phyloP scores from a whole-genome alignment of 257 asterid species.

The Penstemon barbatus region DNA sequence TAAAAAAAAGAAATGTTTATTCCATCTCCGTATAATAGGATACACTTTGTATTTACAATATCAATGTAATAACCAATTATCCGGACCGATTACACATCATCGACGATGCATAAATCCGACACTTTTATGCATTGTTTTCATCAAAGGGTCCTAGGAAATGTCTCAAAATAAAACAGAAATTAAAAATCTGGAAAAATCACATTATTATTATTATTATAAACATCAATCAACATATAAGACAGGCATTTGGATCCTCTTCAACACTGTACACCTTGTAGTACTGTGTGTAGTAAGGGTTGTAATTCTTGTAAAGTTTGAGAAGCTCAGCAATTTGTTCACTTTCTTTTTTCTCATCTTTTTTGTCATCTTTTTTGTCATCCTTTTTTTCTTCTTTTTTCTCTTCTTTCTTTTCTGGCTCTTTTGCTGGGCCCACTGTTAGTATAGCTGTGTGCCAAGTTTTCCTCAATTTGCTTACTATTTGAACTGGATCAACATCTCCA shows the following conservation, averaged over 20 bases:
- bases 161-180: background rate
- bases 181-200: background rate
- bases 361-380: constrained; percentile 10
- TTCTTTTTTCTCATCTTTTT: constrained; percentile 23
- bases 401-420: constrained; percentile 42
- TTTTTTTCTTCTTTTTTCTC: constrained; percentile 29
- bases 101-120: too few species aligned
- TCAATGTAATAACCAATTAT: too few species aligned
- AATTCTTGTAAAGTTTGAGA: constrained; percentile 26
- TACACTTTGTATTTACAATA: too few species aligned
- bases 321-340: constrained; percentile 35
- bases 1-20: too few species aligned
- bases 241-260: constrained; percentile 50
- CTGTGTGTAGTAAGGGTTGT: constrained; percentile 34
- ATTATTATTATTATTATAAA: background rate
- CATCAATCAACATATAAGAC: constrained; percentile 37
- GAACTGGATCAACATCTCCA: constrained; percentile 35
- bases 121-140: too few species aligned
- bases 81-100: background rate
- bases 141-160: constrained; percentile 1
- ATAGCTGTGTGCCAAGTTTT: constrained; percentile 45
- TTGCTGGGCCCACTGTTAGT: constrained; percentile 53
- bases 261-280: constrained; percentile 33
- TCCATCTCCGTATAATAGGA: too few species aligned
- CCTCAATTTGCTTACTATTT: constrained; percentile 44